Evolutionary conservation across 495 filamentous ascomycete genomes (phyloP).

Genomic region (Echria macrotheca): DNA sequence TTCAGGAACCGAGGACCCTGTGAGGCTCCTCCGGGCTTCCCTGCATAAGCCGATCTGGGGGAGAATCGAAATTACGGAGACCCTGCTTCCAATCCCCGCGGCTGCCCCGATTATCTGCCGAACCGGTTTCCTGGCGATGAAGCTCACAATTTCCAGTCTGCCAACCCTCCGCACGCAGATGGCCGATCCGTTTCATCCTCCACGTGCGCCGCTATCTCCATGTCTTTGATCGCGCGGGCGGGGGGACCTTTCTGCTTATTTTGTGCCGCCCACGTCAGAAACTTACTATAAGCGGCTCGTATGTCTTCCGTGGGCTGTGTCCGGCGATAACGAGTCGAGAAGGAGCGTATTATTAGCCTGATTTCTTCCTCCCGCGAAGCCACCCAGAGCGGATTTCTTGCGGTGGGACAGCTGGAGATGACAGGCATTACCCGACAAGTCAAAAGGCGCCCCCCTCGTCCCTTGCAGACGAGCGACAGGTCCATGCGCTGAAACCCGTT

Average conservation of each 20-base stretch:
- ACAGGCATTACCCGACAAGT: no score
- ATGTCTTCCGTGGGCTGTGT: not conserved
- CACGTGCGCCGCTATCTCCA: no score
- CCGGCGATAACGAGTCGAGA: not conserved
- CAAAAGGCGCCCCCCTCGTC: not conserved
- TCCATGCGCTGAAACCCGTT: not conserved
- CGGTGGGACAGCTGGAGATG: no score
- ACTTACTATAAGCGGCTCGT: not conserved
- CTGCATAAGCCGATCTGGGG: not conserved
- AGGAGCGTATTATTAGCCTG: not conserved
- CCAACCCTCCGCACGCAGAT: no score
- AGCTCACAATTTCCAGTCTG: not conserved
- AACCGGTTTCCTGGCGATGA: not conserved
- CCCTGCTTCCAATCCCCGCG: not conserved
- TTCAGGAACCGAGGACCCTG: not conserved
- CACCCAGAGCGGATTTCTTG: no score
- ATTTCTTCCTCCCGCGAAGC: not conserved
- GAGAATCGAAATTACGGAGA: not conserved
- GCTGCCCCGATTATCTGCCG: not conserved
- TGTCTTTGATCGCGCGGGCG: no score
- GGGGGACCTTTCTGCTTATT: no score
- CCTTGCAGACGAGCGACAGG: conserved; percentile 1
- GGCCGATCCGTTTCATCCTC: no score
- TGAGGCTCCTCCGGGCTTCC: not conserved
- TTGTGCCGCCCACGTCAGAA: no score